Conservation (phyloP, 208 protist genomes). For the Trypanosoma grayi region DNA sequence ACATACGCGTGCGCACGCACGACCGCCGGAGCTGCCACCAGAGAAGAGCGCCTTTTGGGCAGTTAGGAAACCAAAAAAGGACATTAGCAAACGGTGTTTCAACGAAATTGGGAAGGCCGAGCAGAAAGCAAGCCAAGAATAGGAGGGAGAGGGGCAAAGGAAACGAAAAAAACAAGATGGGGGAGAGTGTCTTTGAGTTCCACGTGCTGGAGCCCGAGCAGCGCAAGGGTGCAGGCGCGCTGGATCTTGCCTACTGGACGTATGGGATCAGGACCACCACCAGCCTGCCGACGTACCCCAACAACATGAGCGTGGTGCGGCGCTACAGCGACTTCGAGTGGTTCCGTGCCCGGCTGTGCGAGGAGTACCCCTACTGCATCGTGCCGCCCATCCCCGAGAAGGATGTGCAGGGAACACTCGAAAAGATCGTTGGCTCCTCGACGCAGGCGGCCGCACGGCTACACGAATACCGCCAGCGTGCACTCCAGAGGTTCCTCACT, state of each 20-base stretch:
- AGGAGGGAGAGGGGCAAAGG: background rate
- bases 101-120: too few species aligned
- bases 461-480: constrained; percentile 76
- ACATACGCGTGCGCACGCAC: too few species aligned
- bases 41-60: too few species aligned
- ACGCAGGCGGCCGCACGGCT: constrained; percentile 26
- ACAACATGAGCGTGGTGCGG: constrained; percentile 43
- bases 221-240: constrained; percentile 52
- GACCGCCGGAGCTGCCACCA: too few species aligned
- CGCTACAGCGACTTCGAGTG: constrained; percentile 90
- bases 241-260: constrained; percentile 81
- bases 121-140: too few species aligned
- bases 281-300: constrained; percentile 27
- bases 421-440: constrained; percentile 35
- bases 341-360: constrained; percentile 65
- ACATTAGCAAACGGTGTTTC: too few species aligned
- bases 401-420: constrained; percentile 69
- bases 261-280: constrained; percentile 57
- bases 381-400: constrained; percentile 90
- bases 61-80: too few species aligned
- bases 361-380: constrained; percentile 73
- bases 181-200: constrained; percentile 34
- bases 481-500: constrained; percentile 70
- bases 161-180: constrained; percentile 9
- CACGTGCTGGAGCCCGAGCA: constrained; percentile 35